These are phyloP conservation scores for Diplotaxis tenuifolia DNA, from an alignment of 345 rosid species.

Conservation along the genomic window DNA sequence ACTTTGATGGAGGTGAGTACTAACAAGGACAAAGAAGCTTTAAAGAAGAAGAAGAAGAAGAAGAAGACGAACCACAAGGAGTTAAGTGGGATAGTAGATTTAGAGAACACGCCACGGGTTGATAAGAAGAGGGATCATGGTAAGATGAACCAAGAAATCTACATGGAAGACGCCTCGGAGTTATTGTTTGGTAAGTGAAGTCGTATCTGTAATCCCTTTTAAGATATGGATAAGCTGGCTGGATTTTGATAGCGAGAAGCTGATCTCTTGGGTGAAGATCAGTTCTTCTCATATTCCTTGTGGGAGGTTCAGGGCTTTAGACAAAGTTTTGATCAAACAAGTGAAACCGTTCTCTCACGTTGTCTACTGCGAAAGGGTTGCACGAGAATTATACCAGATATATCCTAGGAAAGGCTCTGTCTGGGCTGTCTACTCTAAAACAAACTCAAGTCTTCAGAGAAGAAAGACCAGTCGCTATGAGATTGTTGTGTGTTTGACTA, in stretches of 20 bases:
- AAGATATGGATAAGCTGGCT: constrained; percentile 68
- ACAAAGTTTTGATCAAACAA: constrained; percentile 42
- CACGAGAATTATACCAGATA: constrained; percentile 67
- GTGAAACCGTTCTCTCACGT: constrained; percentile 66
- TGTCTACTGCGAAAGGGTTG: constrained; percentile 75
- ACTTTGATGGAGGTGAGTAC: constrained; percentile 26
- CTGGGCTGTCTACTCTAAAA: constrained; percentile 69
- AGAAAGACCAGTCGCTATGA: constrained; percentile 45
- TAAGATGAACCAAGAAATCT: constrained; percentile 28
- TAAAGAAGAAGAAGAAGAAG: constrained; percentile 20
- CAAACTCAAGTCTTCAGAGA: constrained; percentile 32
- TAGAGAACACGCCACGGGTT: constrained; percentile 25
- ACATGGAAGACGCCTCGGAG: constrained; percentile 57
- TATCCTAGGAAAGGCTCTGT: constrained; percentile 84
- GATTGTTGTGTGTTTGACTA: constrained; percentile 59
- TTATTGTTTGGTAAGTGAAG: constrained; percentile 79
- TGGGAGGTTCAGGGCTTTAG: constrained; percentile 63
- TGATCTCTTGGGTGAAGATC: constrained; percentile 45
- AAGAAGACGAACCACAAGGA: constrained; percentile 10
- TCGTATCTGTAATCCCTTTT: constrained; percentile 67
- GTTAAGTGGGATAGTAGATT: constrained; percentile 32
- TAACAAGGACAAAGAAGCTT: constrained; percentile 15
- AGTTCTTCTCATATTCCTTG: constrained; percentile 49
- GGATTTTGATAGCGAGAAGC: constrained; percentile 49
- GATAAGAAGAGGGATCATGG: constrained; percentile 33